Evolutionary conservation across 352 stramenopile genomes (phyloP).

Genomic region (Thraustochytrium striatum): DNA sequence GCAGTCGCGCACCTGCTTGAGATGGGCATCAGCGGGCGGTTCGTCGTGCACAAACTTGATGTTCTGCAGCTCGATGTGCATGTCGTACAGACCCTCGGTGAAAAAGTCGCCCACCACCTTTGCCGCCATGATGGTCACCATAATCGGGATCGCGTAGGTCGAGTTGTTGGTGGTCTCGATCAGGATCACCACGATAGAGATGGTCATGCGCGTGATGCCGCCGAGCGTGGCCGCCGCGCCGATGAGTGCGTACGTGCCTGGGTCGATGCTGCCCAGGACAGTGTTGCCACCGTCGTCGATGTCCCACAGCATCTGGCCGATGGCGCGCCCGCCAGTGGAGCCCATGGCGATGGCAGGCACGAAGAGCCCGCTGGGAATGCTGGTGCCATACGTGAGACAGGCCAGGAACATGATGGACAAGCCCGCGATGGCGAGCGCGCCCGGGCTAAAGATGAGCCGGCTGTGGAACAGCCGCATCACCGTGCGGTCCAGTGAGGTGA

Average conservation of each 20-base stretch:
- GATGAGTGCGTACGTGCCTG: conserved; percentile 93
- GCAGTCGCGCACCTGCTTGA: conserved; percentile 45
- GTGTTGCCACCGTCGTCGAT: conserved; percentile 65
- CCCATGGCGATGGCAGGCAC: conserved; percentile 89
- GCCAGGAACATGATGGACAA: conserved; percentile 31
- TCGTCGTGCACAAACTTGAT: conserved; percentile 94
- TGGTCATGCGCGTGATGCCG: conserved; percentile 96
- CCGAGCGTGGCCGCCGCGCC: conserved; percentile 89
- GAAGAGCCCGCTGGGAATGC: conserved; percentile 93
- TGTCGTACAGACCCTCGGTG: conserved; percentile 97
- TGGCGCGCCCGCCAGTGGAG: conserved; percentile 86
- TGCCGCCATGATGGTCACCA: conserved; percentile 93
- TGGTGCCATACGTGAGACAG: conserved; percentile 88
- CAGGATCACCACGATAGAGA: conserved; percentile 96
- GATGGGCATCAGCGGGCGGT: conserved; percentile 68
- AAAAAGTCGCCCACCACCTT: conserved; percentile 95
- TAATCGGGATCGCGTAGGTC: conserved; percentile 94
- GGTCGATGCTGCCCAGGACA: conserved; percentile 66
- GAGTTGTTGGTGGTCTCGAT: conserved; percentile 97
- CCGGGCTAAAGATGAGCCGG: background rate
- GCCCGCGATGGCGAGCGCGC: conserved; percentile 38
- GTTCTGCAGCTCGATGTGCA: conserved; percentile 93
- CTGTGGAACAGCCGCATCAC: conserved; percentile 50
- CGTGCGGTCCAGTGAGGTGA: conserved; percentile 44
- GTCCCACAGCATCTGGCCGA: conserved; percentile 76